These are phyloP conservation scores for Pseudoperonospora humuli DNA, from an alignment of 352 stramenopile genomes.

Conservation along the genomic window DNA sequence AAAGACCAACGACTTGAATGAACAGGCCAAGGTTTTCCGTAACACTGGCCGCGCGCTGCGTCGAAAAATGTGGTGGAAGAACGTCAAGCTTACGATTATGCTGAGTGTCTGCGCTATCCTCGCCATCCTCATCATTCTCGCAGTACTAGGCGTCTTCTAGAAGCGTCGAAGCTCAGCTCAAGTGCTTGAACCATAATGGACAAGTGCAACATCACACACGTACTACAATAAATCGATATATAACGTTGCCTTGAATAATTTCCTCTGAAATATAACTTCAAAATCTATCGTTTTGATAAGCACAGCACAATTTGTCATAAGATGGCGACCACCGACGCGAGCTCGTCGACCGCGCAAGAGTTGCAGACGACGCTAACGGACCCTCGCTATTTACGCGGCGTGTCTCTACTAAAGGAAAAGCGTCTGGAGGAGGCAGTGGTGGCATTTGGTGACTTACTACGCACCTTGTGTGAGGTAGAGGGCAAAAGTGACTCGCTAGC, in stretches of 20 bases:
- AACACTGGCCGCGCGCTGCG: constrained; percentile 76
- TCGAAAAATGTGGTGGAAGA: constrained; percentile 84
- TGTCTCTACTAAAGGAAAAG: constrained; percentile 71
- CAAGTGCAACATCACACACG: no score
- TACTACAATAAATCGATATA: no score
- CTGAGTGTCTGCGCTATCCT: constrained; percentile 57
- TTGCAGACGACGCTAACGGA: constrained; percentile 59
- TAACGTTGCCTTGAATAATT: no score
- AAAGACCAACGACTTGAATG: constrained; percentile 82
- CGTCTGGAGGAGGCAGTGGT: constrained; percentile 73
- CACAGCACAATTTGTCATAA: no score
- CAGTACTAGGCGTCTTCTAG: constrained; percentile 67
- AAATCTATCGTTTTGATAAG: no score
- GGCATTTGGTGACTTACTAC: constrained; percentile 66
- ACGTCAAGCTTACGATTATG: constrained; percentile 67
- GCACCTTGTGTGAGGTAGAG: constrained; percentile 75
- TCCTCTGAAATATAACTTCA: no score
- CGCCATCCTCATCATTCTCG: constrained; percentile 69
- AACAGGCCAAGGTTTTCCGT: constrained; percentile 82
- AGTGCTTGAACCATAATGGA: no score
- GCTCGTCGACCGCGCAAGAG: constrained; percentile 7
- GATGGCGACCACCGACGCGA: no score
- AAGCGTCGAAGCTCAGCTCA: no score
- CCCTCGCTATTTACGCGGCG: constrained; percentile 64
- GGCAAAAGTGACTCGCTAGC: constrained; percentile 55